Base-by-base conservation (phyloP, 495 filamentous ascomycete genomes). In the Penicillium cataractarum region DNA sequence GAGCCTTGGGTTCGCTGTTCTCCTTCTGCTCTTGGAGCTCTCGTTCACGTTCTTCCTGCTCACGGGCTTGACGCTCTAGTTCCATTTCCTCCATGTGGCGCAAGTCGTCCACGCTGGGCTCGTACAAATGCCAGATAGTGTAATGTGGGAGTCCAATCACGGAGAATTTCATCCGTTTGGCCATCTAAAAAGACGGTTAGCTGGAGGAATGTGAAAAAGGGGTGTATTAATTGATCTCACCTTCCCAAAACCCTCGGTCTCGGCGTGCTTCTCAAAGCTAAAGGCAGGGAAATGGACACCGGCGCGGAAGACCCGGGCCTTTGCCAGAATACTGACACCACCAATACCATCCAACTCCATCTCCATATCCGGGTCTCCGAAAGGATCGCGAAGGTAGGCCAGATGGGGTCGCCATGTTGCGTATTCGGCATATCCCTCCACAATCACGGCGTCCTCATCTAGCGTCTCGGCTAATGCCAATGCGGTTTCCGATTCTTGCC, bases 341-440 rank as follows among this genome's bases (percentile, higher is more conserved):
- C 95, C 95, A 19, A 99, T 92, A 56, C 95, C 95, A 69, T 99
- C 95, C 65, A 99, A 92, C 66, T 99, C 96, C 95, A 99, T 97
- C 74, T 99, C 96, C 89, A 98, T 96, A 74, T 99, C 96, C 2
- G 93, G 93, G 67, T 99, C 94, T 35, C 96, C 96, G 68, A 97
- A 98, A 2, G 96, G 96, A 72, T 99, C 96, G 17, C 96, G 88
- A 2, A 99, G 85, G 72, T 99, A 99, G 39, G 96, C 96, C 56
- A 99, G 83, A 84, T 99, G 96, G 26, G 96, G 96, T 58, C 96
- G 82, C 94, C 95, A 99, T 2, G 96, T 99, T 22, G 96, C 96
- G 71, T 99, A 99, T 80, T 99, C 96, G 37, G 96, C 96, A 70
- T 99, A 99, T 26, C 96, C 96, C 74, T 99, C 96, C 15, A 99